Percentiles rank a stretch among this genome's conserved stretches.
phyloP scores from a whole-genome alignment of 495 filamentous ascomycete species.

The Penicillium macrosclerotiorum region DNA sequence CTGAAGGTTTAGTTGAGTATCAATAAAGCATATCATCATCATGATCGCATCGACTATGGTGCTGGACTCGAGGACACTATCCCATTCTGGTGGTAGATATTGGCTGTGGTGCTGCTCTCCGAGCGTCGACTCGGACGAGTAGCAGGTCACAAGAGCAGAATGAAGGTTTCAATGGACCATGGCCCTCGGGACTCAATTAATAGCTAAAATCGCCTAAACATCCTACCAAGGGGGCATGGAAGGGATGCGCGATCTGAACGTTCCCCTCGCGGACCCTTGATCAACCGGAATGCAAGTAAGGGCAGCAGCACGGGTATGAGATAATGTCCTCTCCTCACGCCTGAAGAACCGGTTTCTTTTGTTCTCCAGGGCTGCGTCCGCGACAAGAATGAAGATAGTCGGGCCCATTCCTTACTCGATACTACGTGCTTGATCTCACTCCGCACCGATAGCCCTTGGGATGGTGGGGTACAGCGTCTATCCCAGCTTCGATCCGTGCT shows the following conservation, averaged over 20 bases:
- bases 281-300: conserved; percentile 31
- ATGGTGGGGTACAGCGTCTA: conserved; percentile 12
- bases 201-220: conserved; percentile 12
- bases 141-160: background rate
- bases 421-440: conserved; percentile 10
- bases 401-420: conserved; percentile 25
- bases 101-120: too few relatives aligned
- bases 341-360: too few relatives aligned
- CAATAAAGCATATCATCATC: too few relatives aligned
- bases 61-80: too few relatives aligned
- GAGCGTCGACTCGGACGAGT: too few relatives aligned
- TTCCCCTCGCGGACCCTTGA: conserved; percentile 30
- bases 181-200: conserved; percentile 17
- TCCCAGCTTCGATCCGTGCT: too few relatives aligned
- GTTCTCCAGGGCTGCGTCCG: too few relatives aligned
- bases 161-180: background rate
- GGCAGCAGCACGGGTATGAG: conserved; percentile 18
- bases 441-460: background rate
- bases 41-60: too few relatives aligned
- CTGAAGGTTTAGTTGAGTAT: too few relatives aligned
- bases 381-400: background rate
- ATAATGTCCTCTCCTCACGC: background rate
- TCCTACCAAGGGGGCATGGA: conserved; percentile 22
- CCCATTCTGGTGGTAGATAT: too few relatives aligned
- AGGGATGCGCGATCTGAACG: conserved; percentile 32